These are phyloP conservation scores for Selaginella moellendorffii DNA, from an alignment of 75 land plant species.

Conservation along the genomic window DNA sequence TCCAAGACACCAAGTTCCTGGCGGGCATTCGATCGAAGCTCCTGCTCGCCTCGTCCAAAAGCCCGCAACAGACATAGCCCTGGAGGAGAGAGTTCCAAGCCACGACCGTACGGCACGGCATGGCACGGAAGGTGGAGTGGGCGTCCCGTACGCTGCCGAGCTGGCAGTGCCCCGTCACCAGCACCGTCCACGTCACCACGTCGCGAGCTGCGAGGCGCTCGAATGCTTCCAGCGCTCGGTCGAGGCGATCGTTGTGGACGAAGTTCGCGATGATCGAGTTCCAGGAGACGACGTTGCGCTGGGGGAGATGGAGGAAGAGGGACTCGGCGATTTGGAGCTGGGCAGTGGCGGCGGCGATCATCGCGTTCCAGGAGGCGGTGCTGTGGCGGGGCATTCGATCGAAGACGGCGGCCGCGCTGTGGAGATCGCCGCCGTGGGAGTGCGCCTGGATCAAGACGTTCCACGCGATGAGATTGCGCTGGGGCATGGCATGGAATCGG, in stretches of 20 bases:
- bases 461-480: neutral
- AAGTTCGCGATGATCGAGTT: neutral
- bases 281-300: neutral
- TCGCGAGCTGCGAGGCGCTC: neutral
- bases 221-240: neutral
- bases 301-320: neutral
- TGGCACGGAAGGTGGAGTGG: neutral
- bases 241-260: neutral
- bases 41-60: neutral
- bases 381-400: neutral
- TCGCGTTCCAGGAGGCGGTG: neutral
- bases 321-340: neutral
- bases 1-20: neutral
- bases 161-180: neutral
- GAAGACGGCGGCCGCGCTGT: neutral
- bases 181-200: neutral
- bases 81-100: neutral
- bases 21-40: neutral
- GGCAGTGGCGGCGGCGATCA: neutral
- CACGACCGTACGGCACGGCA: neutral
- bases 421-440: neutral
- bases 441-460: neutral
- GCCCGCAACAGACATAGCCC: neutral
- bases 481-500: neutral
- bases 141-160: neutral